These are phyloP conservation scores for Corynespora cassiicola DNA, from an alignment of 2,329 filamentous ascomycete genomes.

Conservation along the genomic window DNA sequence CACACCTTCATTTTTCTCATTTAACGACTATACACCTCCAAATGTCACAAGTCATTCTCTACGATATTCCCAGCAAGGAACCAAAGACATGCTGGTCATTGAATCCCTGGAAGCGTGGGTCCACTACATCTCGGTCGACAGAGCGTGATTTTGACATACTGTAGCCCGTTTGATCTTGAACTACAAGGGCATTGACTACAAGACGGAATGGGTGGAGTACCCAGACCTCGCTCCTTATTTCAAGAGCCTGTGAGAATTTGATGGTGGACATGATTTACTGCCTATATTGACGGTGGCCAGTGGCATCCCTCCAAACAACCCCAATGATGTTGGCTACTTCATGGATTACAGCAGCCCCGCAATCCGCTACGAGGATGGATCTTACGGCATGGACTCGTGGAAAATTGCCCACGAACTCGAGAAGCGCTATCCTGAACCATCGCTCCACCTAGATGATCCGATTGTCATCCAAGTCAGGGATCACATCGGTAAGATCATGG, in stretches of 20 bases:
- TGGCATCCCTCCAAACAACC: constrained; percentile 55
- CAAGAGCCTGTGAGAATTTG: constrained; percentile 57
- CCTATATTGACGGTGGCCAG: constrained; percentile 17
- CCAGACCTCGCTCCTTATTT: constrained; percentile 67
- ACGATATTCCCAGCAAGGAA: constrained; percentile 66
- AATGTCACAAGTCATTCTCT: constrained; percentile 59
- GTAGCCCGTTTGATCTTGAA: constrained; percentile 70
- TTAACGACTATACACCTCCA: neutral
- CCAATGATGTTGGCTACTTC: constrained; percentile 35
- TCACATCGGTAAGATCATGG: constrained; percentile 38
- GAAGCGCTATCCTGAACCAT: constrained; percentile 62
- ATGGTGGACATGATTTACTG: neutral
- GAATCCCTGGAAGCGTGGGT: constrained; percentile 74
- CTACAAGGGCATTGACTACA: constrained; percentile 71
- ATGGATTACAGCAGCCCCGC: constrained; percentile 63
- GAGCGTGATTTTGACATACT: constrained; percentile 2
- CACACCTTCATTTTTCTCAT: neutral
- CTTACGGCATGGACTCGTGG: constrained; percentile 69
- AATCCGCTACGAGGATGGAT: constrained; percentile 62
- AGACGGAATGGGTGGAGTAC: constrained; percentile 74
- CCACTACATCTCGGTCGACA: neutral
- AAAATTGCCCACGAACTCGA: constrained; percentile 67
- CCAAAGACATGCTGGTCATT: constrained; percentile 64
- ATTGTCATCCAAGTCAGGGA: constrained; percentile 54
- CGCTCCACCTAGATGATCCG: constrained; percentile 64